A percentile compares a stretch with the other conserved stretches of the same genome.
Evolutionary conservation across 495 filamentous ascomycete genomes (phyloP).

Genomic region (Penicillium taxi): DNA sequence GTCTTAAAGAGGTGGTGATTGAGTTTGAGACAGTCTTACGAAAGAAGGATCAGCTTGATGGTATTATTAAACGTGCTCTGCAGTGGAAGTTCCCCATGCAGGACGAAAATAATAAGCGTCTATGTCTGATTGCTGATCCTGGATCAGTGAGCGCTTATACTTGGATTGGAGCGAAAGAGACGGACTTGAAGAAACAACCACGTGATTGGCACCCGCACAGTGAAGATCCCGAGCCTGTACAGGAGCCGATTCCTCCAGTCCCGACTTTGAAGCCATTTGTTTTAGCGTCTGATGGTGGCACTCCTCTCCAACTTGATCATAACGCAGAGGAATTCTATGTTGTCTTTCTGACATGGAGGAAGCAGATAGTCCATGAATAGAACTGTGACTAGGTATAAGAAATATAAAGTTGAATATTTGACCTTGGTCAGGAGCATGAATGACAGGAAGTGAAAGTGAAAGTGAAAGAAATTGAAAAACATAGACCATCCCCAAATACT

Average conservation of each 20-base stretch:
- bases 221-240: background rate
- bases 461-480: no score
- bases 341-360: constrained; percentile 7
- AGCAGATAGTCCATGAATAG: no score
- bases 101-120: background rate
- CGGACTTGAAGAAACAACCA: constrained; percentile 2
- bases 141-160: constrained; percentile 4
- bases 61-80: constrained; percentile 4
- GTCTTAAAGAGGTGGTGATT: constrained; percentile 10
- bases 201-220: background rate
- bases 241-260: background rate
- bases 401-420: no score
- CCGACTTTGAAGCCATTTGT: constrained; percentile 1
- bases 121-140: constrained; percentile 5
- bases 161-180: constrained; percentile 9
- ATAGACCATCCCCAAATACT: no score
- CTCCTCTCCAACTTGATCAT: background rate
- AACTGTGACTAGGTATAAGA: no score
- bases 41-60: constrained; percentile 10
- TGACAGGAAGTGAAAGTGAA: no score
- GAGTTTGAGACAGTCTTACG: constrained; percentile 12
- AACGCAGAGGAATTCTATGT: constrained; percentile 2
- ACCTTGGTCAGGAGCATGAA: no score
- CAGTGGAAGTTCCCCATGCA: constrained; percentile 10
- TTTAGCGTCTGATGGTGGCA: background rate